Base-by-base conservation (phyloP, 345 rosid genomes). In the Bruguiera sexangula region DNA sequence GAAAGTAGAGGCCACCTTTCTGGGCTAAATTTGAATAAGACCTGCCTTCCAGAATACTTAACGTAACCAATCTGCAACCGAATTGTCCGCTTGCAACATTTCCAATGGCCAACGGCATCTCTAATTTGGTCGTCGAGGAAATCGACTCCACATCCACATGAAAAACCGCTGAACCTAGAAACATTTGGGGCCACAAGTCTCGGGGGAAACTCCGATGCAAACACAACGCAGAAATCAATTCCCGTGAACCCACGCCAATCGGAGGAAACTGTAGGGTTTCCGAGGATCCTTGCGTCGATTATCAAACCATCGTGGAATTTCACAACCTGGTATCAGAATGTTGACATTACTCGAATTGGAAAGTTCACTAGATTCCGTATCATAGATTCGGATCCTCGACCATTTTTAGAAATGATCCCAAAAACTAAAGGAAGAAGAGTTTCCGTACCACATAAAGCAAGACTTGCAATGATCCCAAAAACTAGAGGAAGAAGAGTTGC, bases 311-410 rank as follows among this genome's bases (percentile, higher is more conserved):
- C 7, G 58, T 54, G 58, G 58, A 8, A 54, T 54, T 54, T 54
- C 27, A 11, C 58, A 0, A 8, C 58, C 58, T 18, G 58, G 58
- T 8, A 54, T 20, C 21, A 54, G 58, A 54, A 54, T 37, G 11
- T 37, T 8, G 46, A 37, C 20, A 60, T 8, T 3, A 27, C 6
- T 34, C n/a, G 39, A 46, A 59, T 58, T 5, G 65, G 0, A 24
- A 8, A 68, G 63, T 5, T 39, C 27, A 7, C 10, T 13, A 68
- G 1, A 19, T 29, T 31, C 34, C 73, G 53, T 61, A 3, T 60
- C 60, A 60, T 61, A 36, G 21, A 70, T 15, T 5, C 61, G 61
- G 61, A 50, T 66, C 24, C 66, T 60, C 6, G 50, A 31, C 6
- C 24, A 3, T 13, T 61, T 66, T 22, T 22, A 50, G 62, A 46